phyloP scores from a whole-genome alignment of 805 yeast species.

The Wickerhamomyces rabaulensis region DNA sequence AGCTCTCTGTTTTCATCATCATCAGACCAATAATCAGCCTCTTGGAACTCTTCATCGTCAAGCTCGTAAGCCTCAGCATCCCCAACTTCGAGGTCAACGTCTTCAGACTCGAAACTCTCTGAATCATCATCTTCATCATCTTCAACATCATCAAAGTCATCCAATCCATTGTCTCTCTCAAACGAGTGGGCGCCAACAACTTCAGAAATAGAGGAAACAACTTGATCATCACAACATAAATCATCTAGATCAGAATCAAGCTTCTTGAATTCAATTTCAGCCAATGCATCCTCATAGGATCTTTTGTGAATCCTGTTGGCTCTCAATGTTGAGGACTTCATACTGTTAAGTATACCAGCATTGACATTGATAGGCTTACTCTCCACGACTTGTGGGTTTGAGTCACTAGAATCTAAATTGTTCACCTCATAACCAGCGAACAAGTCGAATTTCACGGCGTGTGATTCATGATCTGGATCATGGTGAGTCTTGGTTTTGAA shows the following conservation, averaged over 20 bases:
- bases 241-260: neutral
- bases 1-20: too few species aligned
- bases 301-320: neutral
- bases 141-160: neutral
- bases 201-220: neutral
- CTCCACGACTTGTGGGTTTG: neutral
- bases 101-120: too few species aligned
- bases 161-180: neutral
- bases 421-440: slow-evolving; percentile 2
- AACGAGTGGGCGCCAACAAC: neutral
- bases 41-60: neutral
- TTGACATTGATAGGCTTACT: slow-evolving; percentile 9
- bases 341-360: slow-evolving; percentile 6
- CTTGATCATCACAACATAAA: neutral
- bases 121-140: too few species aligned
- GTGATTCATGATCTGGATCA: neutral
- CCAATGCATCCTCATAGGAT: neutral
- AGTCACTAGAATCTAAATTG: neutral
- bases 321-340: slow-evolving; percentile 14
- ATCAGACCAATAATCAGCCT: neutral
- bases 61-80: neutral
- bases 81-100: neutral
- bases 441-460: neutral
- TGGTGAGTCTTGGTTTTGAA: neutral
- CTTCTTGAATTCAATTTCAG: neutral